These are phyloP conservation scores for Suzukiozyma palmioleophila DNA, from an alignment of 1,139 yeast genomes.

Conservation along the genomic window DNA sequence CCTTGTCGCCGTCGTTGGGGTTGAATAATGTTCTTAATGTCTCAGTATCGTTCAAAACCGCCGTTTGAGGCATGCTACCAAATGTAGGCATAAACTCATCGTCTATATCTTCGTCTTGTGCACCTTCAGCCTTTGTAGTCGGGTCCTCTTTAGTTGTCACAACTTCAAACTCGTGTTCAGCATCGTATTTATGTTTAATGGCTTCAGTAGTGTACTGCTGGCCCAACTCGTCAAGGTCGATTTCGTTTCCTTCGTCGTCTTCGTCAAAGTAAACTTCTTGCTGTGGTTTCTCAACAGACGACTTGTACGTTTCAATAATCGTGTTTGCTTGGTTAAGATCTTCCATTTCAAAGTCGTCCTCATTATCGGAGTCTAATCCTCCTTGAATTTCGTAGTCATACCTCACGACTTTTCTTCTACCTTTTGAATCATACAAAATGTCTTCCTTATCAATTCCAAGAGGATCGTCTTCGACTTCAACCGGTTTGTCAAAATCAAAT, in stretches of 20 bases:
- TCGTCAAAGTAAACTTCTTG: constrained; percentile 40
- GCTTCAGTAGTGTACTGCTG: constrained; percentile 26
- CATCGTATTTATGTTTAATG: constrained; percentile 20
- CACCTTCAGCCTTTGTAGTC: background rate
- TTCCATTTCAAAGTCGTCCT: constrained; percentile 12
- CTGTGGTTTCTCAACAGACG: constrained; percentile 18
- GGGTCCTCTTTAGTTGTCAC: constrained; percentile 1
- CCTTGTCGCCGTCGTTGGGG: constrained; percentile 26
- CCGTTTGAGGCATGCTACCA: constrained; percentile 18
- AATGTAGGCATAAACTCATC: constrained; percentile 53
- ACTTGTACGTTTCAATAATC: constrained; percentile 19
- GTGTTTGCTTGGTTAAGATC: constrained; percentile 14
- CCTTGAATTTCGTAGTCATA: constrained; percentile 40
- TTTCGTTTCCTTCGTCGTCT: constrained; percentile 35
- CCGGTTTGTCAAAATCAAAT: constrained; percentile 61
- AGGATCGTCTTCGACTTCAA: constrained; percentile 47
- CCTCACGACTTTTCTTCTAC: constrained; percentile 30
- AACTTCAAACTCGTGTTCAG: constrained; percentile 19
- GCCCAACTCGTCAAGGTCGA: constrained; percentile 27
- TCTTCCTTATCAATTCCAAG: constrained; percentile 33
- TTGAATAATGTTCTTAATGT: constrained; percentile 62
- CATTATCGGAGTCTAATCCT: constrained; percentile 16
- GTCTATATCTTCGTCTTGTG: constrained; percentile 19
- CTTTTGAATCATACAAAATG: constrained; percentile 47
- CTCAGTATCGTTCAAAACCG: constrained; percentile 46